These are phyloP conservation scores for Fusarium sp. DNA, from an alignment of 2,329 filamentous ascomycete species.

Conservation along the genomic window DNA sequence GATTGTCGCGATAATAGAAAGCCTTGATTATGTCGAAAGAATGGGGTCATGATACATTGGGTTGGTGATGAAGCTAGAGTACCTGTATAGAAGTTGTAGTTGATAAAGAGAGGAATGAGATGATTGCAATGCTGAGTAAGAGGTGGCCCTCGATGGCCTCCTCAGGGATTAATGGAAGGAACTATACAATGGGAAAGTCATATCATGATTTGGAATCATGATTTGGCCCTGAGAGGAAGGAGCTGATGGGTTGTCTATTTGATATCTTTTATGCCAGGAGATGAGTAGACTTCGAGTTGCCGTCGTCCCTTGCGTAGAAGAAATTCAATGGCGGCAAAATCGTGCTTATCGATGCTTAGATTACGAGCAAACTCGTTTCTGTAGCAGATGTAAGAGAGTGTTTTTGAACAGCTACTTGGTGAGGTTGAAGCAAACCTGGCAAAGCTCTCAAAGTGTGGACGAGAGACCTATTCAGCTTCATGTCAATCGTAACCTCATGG, in stretches of 20 bases:
- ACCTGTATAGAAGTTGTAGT: neutral
- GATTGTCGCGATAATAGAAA: constrained; percentile 38
- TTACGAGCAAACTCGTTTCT: constrained; percentile 83
- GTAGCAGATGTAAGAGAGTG: constrained; percentile 5
- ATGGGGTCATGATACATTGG: constrained; percentile 25
- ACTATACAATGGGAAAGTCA: neutral
- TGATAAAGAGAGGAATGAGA: constrained; percentile 1
- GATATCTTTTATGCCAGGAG: constrained; percentile 83
- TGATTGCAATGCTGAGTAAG: neutral
- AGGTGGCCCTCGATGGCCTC: neutral
- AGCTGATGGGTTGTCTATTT: constrained; percentile 31
- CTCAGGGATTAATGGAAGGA: constrained; percentile 12
- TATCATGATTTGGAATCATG: constrained; percentile 4
- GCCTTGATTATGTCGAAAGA: constrained; percentile 8
- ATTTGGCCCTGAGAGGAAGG: neutral
- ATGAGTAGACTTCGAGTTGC: constrained; percentile 85
- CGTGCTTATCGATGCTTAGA: constrained; percentile 77
- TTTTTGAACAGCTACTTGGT: neutral
- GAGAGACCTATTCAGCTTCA: constrained; percentile 54
- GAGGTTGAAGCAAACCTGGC: constrained; percentile 62
- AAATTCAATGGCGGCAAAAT: constrained; percentile 88
- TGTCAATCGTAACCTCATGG: constrained; percentile 25
- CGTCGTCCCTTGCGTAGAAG: constrained; percentile 82
- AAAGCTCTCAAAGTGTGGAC: constrained; percentile 71
- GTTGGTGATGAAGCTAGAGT: constrained; percentile 15